These are phyloP conservation scores for Gomphus sp. DNA, from an alignment of 1,284 basidiomycete genomes.

Conservation along the genomic window DNA sequence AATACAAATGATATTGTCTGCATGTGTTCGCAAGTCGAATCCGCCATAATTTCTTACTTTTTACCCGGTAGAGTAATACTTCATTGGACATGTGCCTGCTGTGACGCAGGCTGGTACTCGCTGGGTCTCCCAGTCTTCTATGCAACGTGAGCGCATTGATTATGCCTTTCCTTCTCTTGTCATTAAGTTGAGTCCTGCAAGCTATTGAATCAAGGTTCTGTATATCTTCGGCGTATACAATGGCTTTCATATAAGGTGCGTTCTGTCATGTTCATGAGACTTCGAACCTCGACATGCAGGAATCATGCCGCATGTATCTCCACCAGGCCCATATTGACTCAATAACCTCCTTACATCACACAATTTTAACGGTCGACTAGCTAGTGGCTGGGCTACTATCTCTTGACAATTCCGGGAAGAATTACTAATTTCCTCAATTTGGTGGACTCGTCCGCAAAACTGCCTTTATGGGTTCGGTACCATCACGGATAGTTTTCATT, in stretches of 20 bases:
- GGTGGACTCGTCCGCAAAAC: too few species aligned
- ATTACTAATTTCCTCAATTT: too few species aligned
- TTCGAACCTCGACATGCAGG: background rate
- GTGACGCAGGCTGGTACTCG: background rate
- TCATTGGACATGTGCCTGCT: background rate
- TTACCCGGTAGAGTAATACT: background rate
- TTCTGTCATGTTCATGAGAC: background rate
- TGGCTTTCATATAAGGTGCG: background rate
- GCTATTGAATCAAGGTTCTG: background rate
- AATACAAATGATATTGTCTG: slow-evolving; percentile 5
- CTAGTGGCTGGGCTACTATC: too few species aligned
- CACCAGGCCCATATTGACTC: background rate
- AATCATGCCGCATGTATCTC: background rate
- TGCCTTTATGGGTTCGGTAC: too few species aligned
- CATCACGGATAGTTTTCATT: too few species aligned
- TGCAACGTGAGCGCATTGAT: slow-evolving; percentile 2
- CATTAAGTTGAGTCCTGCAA: background rate
- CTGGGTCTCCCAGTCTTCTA: background rate
- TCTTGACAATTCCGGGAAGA: too few species aligned
- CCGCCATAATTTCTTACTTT: background rate
- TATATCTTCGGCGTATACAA: background rate
- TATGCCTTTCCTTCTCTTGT: background rate
- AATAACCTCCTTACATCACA: too few species aligned
- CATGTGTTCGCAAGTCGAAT: slow-evolving; percentile 4
- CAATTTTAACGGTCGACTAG: too few species aligned